Base-by-base conservation (phyloP, 2,329 filamentous ascomycete genomes). In the Aspergillus flavus region DNA sequence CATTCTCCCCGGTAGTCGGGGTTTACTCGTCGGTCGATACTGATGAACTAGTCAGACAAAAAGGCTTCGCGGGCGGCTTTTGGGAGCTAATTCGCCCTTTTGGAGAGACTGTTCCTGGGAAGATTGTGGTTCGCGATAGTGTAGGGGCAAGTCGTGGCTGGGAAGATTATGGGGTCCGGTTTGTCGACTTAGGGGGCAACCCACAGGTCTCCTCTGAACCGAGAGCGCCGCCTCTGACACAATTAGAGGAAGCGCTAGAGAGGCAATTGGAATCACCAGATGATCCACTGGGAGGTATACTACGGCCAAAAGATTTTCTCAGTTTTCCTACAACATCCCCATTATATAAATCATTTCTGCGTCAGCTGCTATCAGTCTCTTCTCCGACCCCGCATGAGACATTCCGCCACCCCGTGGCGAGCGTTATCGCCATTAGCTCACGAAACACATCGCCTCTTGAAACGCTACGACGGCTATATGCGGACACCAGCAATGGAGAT, bases 351-450 rank as follows among this genome's bases (percentile, higher is more conserved):
- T 80, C 97, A 9, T 98, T 96, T 75, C 79, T 99, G 54, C 88
- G 93, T 34, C 88, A 94, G 57, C 77, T 99, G 45, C 81, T 99
- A 10, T 97, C 93, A 0, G 90, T 91, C 16, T 82, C 94, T 46
- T 87, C 92, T 1, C 81, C 96, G 52, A 87, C 90, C 4, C 89
- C 93, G 0, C 93, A 97, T 71, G 95, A 99, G 79, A 95, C 95
- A 0, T 97, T 98, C 78, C 87, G 91, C 6, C 95, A 99, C 75
- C 95, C 96, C 0, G 94, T 98, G 26, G 94, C 94, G 6, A 94
- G 93, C 72, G 88, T 99, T 46, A 94, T 98, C 75, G 93, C 93
- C 30, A 97, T 98, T 72, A 98, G 93, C 76, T 98, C 95, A 11
- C 87, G 91, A 62, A 96, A 93, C 69, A 82, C 87, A 34, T 83